Base-by-base conservation (phyloP, 106 monocot genomes). In the Narthecium ossifragum region DNA sequence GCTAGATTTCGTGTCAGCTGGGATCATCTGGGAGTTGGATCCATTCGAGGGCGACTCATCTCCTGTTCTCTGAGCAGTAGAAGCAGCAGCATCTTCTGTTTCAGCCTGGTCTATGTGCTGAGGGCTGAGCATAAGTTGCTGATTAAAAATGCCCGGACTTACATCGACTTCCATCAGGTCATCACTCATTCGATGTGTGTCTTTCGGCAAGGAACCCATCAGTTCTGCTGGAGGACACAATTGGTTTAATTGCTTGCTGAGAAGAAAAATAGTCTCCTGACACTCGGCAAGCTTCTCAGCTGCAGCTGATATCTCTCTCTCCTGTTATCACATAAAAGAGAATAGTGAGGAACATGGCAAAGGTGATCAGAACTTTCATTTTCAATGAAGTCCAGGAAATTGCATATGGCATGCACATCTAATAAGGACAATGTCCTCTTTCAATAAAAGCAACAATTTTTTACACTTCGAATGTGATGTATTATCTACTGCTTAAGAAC, bases 231-330 rank as follows among this genome's bases (percentile, higher is more conserved):
- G 77, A 31, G 89, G 72, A 28, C 70, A 80, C 55, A 96, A 8
- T 13, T 83, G 21, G 52, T 80, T 86, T 34, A 96, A 62, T 64
- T 96, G 90, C 57, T 68, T 80, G 34, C 89, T 75, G 9, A 96
- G 85, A 61, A 96, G 77, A 45, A 80, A 24, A 59, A 96, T 96
- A 10, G 94, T 86, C 63, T 96, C 90, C 56, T 96, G 94, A 69
- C 94, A 96, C 36, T 73, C 86, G 6, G 90, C 90, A 23, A 96
- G 89, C 68, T 90, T 96, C 37, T 96, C 90, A 36, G 94, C 73
- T 62, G 94, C 86, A n/a, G 90, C 74, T 57, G 94, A 73, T 48
- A 96, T 83, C 66, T 96, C 94, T 40, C 47, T 90, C 60, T 96
- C 83, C 90, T 94, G 65, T 31, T 29, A 21, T 15, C 38, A 53